Percentiles rank a stretch among this genome's conserved stretches.
Conservation (phyloP, 225 moss, liverwort and hornwort genomes). For the Climacium dendroides region DNA sequence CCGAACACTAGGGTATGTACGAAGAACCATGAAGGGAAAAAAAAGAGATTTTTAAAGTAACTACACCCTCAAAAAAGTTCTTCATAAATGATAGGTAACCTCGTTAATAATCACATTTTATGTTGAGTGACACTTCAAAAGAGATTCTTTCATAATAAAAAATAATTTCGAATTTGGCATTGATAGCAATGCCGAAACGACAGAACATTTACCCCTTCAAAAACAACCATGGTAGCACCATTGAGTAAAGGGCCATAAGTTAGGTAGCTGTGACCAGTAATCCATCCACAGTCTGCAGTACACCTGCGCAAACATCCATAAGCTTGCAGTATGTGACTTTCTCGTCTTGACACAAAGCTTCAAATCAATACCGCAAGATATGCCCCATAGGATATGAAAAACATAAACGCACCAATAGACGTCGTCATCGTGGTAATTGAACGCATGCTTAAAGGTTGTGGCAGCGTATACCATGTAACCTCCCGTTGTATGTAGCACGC, state of each 20-base stretch:
- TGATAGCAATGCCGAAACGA: background rate
- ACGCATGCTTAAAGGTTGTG: conserved; percentile 51
- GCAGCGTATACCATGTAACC: conserved; percentile 58
- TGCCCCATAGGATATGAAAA: background rate
- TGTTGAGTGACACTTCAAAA: background rate
- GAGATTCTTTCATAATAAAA: background rate
- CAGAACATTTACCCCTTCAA: conserved; percentile 67
- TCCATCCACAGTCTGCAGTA: conserved; percentile 99
- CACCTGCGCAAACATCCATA: conserved; percentile 48
- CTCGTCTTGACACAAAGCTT: background rate
- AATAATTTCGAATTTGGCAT: background rate
- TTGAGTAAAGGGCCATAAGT: conserved; percentile 94
- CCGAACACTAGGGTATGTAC: background rate
- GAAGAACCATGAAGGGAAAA: background rate
- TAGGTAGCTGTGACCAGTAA: conserved; percentile 96
- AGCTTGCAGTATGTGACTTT: background rate
- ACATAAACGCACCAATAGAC: conserved; percentile 31
- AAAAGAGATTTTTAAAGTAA: background rate
- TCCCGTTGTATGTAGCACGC: conserved; percentile 55
- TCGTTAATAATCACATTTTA: background rate
- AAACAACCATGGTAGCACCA: conserved; percentile 75
- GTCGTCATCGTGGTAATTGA: conserved; percentile 53
- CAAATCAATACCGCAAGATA: background rate
- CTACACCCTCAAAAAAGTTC: background rate
- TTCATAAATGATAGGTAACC: background rate